Conservation (phyloP, 768 basidiomycete species). For the Pleurotus pulmonarius region DNA sequence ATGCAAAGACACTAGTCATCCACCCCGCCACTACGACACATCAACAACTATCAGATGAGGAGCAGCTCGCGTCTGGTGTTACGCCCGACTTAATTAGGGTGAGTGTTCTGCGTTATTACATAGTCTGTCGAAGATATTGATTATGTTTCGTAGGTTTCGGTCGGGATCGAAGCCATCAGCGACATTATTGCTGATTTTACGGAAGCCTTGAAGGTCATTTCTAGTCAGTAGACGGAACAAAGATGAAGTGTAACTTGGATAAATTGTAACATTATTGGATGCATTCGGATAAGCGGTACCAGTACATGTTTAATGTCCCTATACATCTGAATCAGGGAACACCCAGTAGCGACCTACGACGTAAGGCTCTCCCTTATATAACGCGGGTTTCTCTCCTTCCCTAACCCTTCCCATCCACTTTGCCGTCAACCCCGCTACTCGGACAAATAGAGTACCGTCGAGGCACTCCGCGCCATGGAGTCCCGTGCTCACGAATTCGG, state of each 20-base stretch:
- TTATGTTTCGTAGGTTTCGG: conserved; percentile 23
- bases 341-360: not conserved
- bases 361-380: not conserved
- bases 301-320: no score
- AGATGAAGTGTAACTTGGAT: no score
- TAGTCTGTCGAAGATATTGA: not conserved
- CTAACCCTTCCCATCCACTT: conserved; percentile 28
- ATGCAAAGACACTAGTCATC: conserved; percentile 79
- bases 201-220: conserved; percentile 23
- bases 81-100: conserved; percentile 72
- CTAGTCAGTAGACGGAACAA: not conserved
- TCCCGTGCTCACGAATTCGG: conserved; percentile 23
- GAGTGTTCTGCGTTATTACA: conserved; percentile 2
- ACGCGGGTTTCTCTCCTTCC: conserved; percentile 18
- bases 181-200: conserved; percentile 41
- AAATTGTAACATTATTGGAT: no score
- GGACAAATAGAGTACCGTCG: conserved; percentile 59
- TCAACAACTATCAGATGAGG: conserved; percentile 57
- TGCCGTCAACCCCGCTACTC: conserved; percentile 46
- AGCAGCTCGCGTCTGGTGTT: conserved; percentile 65
- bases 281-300: no score
- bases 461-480: conserved; percentile 40
- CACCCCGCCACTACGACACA: conserved; percentile 80
- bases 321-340: no score
- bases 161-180: conserved; percentile 32